phyloP scores from a whole-genome alignment of 2,329 filamentous ascomycete species.

The Hymenoscyphus albidus region DNA sequence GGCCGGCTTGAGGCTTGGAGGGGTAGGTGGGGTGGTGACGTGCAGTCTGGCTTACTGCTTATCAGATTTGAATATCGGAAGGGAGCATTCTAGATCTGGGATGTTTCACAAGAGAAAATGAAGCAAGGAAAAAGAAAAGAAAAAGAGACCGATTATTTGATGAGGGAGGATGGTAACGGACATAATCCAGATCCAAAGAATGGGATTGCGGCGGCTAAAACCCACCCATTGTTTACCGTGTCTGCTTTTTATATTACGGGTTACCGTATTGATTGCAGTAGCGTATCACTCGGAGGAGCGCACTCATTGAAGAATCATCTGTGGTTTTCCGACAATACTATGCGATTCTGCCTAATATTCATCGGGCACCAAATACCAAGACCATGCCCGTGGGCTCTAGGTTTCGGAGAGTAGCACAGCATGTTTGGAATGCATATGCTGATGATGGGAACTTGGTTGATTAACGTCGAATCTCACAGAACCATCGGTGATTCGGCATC shows the following conservation, averaged over 20 bases:
- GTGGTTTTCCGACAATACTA: not conserved
- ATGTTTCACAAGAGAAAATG: not conserved
- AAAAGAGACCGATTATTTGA: not conserved
- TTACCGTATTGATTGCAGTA: not conserved
- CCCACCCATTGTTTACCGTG: not conserved
- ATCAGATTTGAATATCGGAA: not conserved
- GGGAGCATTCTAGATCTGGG: not conserved
- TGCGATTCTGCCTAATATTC: not conserved
- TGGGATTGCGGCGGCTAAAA: not conserved
- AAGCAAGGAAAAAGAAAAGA: not conserved
- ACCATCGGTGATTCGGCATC: not conserved
- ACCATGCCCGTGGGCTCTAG: not conserved
- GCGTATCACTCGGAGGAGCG: not conserved
- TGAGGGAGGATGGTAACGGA: not conserved
- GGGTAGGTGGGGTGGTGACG: not conserved
- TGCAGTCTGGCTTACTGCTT: not conserved
- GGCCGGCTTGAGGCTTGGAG: not conserved
- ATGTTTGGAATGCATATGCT: not conserved
- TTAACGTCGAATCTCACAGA: not conserved
- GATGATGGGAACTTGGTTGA: not conserved
- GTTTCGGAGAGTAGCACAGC: constrained; percentile 8
- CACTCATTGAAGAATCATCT: not conserved
- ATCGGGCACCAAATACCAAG: not conserved
- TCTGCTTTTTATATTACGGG: not conserved
- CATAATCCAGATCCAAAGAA: not conserved